Evolutionary conservation across 1,284 basidiomycete species (phyloP), one percentile per base, ranked within the genome.

Genomic region (Malassezia caprae): DNA sequence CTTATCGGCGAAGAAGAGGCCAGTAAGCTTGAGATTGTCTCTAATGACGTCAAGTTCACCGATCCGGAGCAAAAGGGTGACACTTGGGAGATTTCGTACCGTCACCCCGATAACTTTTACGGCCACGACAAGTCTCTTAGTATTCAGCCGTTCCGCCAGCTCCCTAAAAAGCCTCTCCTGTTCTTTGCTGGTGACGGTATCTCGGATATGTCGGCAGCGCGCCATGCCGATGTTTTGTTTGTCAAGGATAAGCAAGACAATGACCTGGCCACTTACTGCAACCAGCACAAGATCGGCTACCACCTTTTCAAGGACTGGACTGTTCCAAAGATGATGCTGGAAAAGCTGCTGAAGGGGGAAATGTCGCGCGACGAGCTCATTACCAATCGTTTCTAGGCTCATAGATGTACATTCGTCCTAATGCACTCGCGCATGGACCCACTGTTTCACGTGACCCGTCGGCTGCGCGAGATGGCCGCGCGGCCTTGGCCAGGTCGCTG

Each of bases 171-270:
- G 11, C 71, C 71, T 11, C 62, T 65, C 7, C 61, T 73, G 47
- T 71, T 72, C 68, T 73, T 73, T 44, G 71, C 71, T 44, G 71
- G 71, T 44, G 71, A 73, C 49, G 71, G 71, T 31, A 71, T 73
- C 49, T 72, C 69, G 40, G 71, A 73, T 67, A 73, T 73, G 69
- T 69, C 67, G 19, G 71, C 71, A 12, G 71, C 71, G 1, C 62
- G 67, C n/a, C 71, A 73, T 61, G 71, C 71, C 28, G 71, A 73
- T 42, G 67, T 72, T 3, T 63, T 73, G 41, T 73, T 72, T 35
- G 71, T 73, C 44, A 73, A 73, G 64, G 68, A 73, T 59, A 69
- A 70, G 66, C 31, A 71, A 61, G 71, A 73, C 62, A 73, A 73
- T 58, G 69, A 73, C 43, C 60, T 73, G 13, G 69, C 67, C 41